phyloP scores from a whole-genome alignment of 176 grass and related monocot genomes.

The Thalia dealbata region DNA sequence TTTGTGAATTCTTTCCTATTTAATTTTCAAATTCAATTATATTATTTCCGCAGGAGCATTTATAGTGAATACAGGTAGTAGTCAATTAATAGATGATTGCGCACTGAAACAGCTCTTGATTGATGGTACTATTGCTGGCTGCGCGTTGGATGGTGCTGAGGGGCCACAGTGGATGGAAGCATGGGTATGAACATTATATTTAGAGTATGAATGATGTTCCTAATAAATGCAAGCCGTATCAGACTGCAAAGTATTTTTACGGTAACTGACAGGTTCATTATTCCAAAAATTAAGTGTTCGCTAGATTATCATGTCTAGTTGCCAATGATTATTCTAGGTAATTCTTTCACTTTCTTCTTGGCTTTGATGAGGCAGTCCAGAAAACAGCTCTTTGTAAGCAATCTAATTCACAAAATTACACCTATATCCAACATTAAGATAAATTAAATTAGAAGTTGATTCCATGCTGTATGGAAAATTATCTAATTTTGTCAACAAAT shows the following conservation, averaged over 20 bases:
- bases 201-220: slow-evolving; percentile 17
- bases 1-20: not conserved
- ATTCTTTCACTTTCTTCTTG: not conserved
- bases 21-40: not conserved
- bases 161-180: slow-evolving; percentile 99
- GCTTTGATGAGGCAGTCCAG: not conserved
- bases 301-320: not conserved
- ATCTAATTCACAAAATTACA: not conserved
- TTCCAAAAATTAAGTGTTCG: not conserved
- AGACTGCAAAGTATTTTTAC: not conserved
- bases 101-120: slow-evolving; percentile 88
- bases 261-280: not conserved
- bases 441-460: not conserved
- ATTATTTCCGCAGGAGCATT: slow-evolving; percentile 54
- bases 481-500: too few species aligned
- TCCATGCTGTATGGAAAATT: not conserved
- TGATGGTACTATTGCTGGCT: slow-evolving; percentile 83
- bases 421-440: not conserved
- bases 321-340: not conserved
- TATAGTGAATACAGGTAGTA: slow-evolving; percentile 85
- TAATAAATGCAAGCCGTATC: not conserved
- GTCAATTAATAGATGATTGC: slow-evolving; percentile 94
- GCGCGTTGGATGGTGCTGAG: slow-evolving; percentile 89
- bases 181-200: slow-evolving; percentile 58
- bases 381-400: not conserved